Percentiles rank a stretch among this genome's conserved stretches.
Conservation (phyloP, 2,329 filamentous ascomycete species). For the Colletotrichum sp. region DNA sequence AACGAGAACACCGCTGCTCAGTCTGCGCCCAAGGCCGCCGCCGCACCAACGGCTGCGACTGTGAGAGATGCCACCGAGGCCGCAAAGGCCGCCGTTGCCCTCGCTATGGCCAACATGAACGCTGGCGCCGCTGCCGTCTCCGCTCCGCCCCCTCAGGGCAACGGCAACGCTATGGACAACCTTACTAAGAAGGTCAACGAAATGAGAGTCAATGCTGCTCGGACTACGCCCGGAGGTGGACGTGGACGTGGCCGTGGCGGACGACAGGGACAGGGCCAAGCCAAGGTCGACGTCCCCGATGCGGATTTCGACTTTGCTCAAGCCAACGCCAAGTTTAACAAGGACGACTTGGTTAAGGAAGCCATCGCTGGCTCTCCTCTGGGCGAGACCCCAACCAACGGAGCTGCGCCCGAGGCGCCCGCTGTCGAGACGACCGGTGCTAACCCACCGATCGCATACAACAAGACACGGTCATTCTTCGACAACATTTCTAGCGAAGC, state of each 20-base stretch:
- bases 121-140: constrained; percentile 33
- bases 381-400: constrained; percentile 51
- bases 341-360: constrained; percentile 75
- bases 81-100: constrained; percentile 78
- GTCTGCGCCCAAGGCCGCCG: constrained; percentile 27
- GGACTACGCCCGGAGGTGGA: constrained; percentile 36
- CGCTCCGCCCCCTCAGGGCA: constrained; percentile 24
- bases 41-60: constrained; percentile 35
- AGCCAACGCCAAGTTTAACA: constrained; percentile 53
- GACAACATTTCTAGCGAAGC: constrained; percentile 97
- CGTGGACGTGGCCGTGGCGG: constrained; percentile 54
- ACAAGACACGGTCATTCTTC: constrained; percentile 91
- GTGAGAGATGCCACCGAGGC: constrained; percentile 74
- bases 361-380: constrained; percentile 80
- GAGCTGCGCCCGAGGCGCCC: constrained; percentile 36
- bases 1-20: constrained; percentile 28
- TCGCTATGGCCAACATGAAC: constrained; percentile 76
- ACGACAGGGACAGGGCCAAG: constrained; percentile 36
- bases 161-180: constrained; percentile 66
- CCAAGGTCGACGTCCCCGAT: constrained; percentile 86
- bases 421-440: constrained; percentile 27
- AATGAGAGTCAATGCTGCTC: constrained; percentile 70
- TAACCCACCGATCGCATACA: constrained; percentile 65
- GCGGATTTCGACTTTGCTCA: constrained; percentile 90
- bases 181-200: constrained; percentile 77